These are phyloP conservation scores for Paradendryphiella salina DNA, from an alignment of 2,329 filamentous ascomycete species.

Conservation along the genomic window DNA sequence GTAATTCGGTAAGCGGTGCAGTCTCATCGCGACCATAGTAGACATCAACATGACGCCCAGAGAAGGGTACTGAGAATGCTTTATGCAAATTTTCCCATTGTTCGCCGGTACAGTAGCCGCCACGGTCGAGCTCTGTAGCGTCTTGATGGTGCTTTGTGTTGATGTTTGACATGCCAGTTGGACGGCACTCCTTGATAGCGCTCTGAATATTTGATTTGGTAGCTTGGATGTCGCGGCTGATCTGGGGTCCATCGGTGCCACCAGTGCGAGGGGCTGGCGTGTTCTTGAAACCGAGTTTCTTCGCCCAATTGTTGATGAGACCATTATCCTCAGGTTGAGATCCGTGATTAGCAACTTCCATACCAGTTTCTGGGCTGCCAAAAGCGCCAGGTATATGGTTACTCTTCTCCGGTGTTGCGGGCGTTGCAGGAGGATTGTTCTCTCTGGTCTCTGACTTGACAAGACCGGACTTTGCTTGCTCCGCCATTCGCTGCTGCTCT, in stretches of 20 bases:
- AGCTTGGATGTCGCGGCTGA: conserved; percentile 40
- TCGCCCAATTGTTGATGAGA: conserved; percentile 44
- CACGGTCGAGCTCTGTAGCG: conserved; percentile 43
- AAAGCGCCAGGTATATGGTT: conserved; percentile 46
- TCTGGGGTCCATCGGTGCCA: conserved; percentile 40
- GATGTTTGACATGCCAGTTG: conserved; percentile 39
- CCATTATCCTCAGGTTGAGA: conserved; percentile 30
- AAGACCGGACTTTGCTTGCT: conserved; percentile 35
- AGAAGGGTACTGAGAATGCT: conserved; percentile 42
- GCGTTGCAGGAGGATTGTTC: conserved; percentile 11
- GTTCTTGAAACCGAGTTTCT: conserved; percentile 45
- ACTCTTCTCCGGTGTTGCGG: conserved; percentile 36
- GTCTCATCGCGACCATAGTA: conserved; percentile 42
- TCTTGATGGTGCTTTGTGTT: conserved; percentile 44
- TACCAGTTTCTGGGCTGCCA: conserved; percentile 39
- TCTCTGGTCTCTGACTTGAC: conserved; percentile 18
- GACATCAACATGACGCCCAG: conserved; percentile 41
- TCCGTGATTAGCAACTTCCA: conserved; percentile 34
- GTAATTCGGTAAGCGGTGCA: conserved; percentile 33
- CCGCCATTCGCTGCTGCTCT: conserved; percentile 53
- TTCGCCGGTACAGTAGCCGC: conserved; percentile 45
- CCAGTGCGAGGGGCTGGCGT: conserved; percentile 16
- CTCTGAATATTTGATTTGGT: conserved; percentile 45
- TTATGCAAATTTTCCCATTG: conserved; percentile 46
- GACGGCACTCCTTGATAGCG: conserved; percentile 45